phyloP scores from a whole-genome alignment of 805 yeast genomes.

The Metschnikowia sp. region DNA sequence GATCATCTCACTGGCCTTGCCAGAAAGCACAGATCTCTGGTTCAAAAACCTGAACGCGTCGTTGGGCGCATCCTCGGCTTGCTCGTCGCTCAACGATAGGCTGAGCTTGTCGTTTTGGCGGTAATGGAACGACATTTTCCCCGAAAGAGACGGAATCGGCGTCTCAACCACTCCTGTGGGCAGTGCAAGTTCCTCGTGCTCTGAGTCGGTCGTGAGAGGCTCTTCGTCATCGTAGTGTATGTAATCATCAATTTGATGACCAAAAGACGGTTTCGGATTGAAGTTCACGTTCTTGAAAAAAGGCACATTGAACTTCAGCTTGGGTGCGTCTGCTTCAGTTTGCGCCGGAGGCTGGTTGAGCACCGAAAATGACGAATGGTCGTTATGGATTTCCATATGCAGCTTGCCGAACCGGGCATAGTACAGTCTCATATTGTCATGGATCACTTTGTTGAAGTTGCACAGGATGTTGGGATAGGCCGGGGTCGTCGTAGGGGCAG shows the following conservation, averaged over 20 bases:
- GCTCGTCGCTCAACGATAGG: conserved; percentile 25
- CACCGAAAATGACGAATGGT: conserved; percentile 32
- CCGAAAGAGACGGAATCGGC: conserved; percentile 12
- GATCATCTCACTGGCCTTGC: conserved; percentile 44
- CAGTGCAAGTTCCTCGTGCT: conserved; percentile 16
- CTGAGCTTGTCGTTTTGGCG: conserved; percentile 35
- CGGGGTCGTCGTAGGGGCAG: not conserved
- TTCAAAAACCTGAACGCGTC: conserved; percentile 35
- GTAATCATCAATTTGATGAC: conserved; percentile 32
- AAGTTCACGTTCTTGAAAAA: conserved; percentile 38
- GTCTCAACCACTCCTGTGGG: conserved; percentile 8
- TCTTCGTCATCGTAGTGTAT: conserved; percentile 30
- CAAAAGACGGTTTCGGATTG: conserved; percentile 25
- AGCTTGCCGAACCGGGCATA: conserved; percentile 25
- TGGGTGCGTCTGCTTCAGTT: conserved; percentile 2
- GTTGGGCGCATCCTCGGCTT: conserved; percentile 16
- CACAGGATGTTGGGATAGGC: conserved; percentile 19
- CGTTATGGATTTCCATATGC: conserved; percentile 33
- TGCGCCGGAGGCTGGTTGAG: conserved; percentile 16
- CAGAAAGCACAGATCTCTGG: conserved; percentile 34
- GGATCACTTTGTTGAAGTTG: conserved; percentile 36
- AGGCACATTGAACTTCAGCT: conserved; percentile 23
- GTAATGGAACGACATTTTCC: conserved; percentile 37
- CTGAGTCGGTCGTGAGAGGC: conserved; percentile 8
- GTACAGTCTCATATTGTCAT: conserved; percentile 36